These are phyloP conservation scores for Barnettozyma hawaiiensis DNA, from an alignment of 1,139 yeast genomes.

Conservation along the genomic window DNA sequence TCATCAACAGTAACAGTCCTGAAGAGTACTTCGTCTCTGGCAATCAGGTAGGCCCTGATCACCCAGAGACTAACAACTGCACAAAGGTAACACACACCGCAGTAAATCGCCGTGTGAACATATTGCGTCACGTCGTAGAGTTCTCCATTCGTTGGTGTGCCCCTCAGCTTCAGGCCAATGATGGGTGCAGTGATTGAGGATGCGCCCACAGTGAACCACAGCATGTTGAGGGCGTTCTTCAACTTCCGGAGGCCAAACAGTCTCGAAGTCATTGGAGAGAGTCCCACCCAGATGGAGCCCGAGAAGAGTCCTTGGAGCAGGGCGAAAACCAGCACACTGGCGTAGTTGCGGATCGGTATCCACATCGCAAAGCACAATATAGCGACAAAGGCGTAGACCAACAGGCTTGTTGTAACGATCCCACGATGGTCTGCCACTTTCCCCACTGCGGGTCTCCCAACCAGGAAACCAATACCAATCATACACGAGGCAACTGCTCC, in stretches of 20 bases:
- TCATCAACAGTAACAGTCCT: constrained; percentile 6
- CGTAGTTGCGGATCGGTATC: constrained; percentile 54
- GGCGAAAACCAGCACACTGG: constrained; percentile 44
- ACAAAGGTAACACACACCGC: constrained; percentile 44
- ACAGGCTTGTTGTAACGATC: constrained; percentile 42
- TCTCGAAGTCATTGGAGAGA: constrained; percentile 27
- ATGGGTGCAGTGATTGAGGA: constrained; percentile 36
- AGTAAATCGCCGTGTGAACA: constrained; percentile 44
- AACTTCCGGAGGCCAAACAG: constrained; percentile 44
- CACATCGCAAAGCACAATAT: constrained; percentile 49
- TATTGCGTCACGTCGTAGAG: constrained; percentile 39
- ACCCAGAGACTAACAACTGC: constrained; percentile 36
- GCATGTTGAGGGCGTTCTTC: constrained; percentile 43
- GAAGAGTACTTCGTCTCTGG: constrained; percentile 36
- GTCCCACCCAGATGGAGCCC: constrained; percentile 36
- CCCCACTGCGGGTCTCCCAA: constrained; percentile 63
- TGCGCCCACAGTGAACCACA: constrained; percentile 13
- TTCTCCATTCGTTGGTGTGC: constrained; percentile 27
- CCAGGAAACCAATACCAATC: constrained; percentile 51
- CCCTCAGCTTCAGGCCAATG: constrained; percentile 44
- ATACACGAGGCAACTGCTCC: constrained; percentile 56
- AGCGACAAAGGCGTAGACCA: constrained; percentile 29
- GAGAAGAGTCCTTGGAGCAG: constrained; percentile 43
- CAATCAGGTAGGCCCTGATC: constrained; percentile 45
- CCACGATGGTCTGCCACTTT: constrained; percentile 50